Base-by-base conservation (phyloP, 495 filamentous ascomycete species). In the Xylaria scruposa region DNA sequence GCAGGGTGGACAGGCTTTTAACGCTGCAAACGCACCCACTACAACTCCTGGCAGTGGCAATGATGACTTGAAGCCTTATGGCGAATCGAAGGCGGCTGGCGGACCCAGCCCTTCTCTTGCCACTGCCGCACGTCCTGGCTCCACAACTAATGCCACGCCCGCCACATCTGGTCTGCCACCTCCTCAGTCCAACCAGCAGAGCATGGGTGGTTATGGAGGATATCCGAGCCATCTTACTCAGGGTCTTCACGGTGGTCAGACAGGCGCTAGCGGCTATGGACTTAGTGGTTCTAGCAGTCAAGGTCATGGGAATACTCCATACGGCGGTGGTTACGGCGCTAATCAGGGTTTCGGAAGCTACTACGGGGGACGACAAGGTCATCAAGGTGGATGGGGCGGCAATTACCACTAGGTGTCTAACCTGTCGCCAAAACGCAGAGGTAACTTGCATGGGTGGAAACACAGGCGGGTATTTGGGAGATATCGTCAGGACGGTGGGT, bases 41-140 rank as follows among this genome's bases (percentile, higher is more conserved):
- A 85, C 86, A 10, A 89, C 88, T 72, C 78, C 82, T 29, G 86
- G 85, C 63, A 77, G 82, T 4, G 80, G 75, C 1, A 90, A 90
- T 64, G 94, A 97, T 75, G 83, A 92, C 2, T 82, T 95, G 77
- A 97, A 97, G 85, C 88, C 89, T 21, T 91, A 91, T 47, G 91
- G 93, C 38, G 80, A 86, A 31, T 84, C 90, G 67, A 96, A 97
- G 83, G 75, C 80, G 76, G 83, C 90, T 44, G 86, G 87, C 53
- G 94, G 93, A 7, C 94, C 94, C 3, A 97, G 93, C 81, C 94
- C 94, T 38, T 93, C 93, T 8, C 88, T 97, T 36, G 90, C 89
- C 38, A 92, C 93, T 76, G 91, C 93, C 46, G 90, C 88, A 42
- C 92, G 94, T 69, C 94, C 94, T 19, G 94, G 93, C 24, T 97